Conservation (phyloP, 805 yeast genomes). For the Wickerhamiella slavikovae region DNA sequence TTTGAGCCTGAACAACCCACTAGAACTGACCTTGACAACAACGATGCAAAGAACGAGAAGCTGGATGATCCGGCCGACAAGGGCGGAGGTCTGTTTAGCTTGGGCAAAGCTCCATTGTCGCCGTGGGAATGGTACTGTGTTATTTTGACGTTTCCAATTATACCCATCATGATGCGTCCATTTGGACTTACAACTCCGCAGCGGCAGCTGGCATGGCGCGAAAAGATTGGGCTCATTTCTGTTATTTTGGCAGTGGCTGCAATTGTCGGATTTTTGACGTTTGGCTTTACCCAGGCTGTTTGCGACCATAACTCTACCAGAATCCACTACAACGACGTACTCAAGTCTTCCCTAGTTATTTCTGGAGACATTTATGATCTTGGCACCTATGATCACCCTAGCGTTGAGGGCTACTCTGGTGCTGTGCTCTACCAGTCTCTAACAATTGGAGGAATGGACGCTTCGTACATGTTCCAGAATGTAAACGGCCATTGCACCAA, state of each 20-base stretch:
- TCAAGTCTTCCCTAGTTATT: constrained; percentile 41
- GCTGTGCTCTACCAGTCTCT: constrained; percentile 68
- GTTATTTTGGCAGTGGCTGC: constrained; percentile 57
- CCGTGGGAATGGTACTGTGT: constrained; percentile 72
- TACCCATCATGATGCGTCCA: constrained; percentile 44
- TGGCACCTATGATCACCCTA: constrained; percentile 53
- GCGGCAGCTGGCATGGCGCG: constrained; percentile 93
- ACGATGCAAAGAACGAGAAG: constrained; percentile 95
- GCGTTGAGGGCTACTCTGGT: constrained; percentile 54
- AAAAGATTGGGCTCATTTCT: constrained; percentile 69
- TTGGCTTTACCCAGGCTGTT: constrained; percentile 73
- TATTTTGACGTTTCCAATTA: constrained; percentile 79
- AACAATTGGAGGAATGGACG: constrained; percentile 43
- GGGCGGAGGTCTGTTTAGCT: too few species aligned
- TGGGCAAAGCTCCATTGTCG: constrained; percentile 7
- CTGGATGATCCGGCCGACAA: too few species aligned
- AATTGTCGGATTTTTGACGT: constrained; percentile 66
- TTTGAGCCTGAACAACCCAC: constrained; percentile 35
- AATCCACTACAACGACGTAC: constrained; percentile 38
- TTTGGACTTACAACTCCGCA: constrained; percentile 64
- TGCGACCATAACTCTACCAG: constrained; percentile 33
- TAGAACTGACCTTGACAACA: too few species aligned
- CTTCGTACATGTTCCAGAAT: constrained; percentile 63
- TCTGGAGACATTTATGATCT: constrained; percentile 68
- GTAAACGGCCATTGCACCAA: constrained; percentile 82